Evolutionary conservation across 1,284 basidiomycete genomes (phyloP).

Genomic region (Trametes polyzona): DNA sequence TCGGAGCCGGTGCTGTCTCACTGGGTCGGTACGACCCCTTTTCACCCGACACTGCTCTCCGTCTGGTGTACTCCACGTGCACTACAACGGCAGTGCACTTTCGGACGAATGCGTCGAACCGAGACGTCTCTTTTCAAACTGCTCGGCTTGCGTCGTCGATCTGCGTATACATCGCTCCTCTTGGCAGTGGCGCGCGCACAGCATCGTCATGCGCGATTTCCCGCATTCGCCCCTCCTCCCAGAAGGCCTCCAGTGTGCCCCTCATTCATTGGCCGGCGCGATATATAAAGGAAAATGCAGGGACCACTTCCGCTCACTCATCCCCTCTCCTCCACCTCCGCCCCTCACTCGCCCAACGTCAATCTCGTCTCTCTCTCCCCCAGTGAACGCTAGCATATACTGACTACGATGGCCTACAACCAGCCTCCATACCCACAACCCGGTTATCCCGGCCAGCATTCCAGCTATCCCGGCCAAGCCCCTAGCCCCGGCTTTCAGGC

Average conservation of each 20-base stretch:
- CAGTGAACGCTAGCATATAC: no score
- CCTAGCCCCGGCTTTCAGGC: background rate
- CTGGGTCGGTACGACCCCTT: background rate
- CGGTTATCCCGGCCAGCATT: background rate
- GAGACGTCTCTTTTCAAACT: background rate
- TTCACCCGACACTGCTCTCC: background rate
- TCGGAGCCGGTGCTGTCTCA: background rate
- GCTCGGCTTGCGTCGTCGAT: background rate
- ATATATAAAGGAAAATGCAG: background rate
- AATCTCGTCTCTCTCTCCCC: background rate
- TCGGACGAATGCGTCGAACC: background rate
- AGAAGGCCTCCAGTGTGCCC: background rate
- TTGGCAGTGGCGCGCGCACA: background rate
- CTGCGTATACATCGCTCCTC: background rate
- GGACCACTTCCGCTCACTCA: background rate
- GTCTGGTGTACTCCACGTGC: background rate
- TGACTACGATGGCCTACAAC: constrained; percentile 14
- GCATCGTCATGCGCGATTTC: no score
- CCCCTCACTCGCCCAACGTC: background rate
- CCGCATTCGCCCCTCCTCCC: background rate
- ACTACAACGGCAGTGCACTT: background rate
- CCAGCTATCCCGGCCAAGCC: background rate
- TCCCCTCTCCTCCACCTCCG: background rate
- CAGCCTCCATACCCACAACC: constrained; percentile 17
- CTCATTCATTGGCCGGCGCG: background rate